Evolutionary conservation across 2,329 filamentous ascomycete genomes (phyloP).

Genomic region (Pezicula rhizophila): DNA sequence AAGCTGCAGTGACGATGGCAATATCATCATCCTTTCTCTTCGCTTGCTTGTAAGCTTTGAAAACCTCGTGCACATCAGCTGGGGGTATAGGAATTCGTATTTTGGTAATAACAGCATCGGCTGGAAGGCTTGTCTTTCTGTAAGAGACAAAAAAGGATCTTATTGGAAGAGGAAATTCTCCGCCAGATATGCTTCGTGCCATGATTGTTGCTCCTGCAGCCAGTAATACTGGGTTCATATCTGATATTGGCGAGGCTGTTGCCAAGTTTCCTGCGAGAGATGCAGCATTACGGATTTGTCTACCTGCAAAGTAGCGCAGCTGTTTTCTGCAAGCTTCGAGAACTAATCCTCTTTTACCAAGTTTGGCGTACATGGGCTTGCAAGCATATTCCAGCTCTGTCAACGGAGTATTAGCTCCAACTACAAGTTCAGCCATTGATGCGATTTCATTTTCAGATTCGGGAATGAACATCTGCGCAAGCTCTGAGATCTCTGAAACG

Average conservation of each 20-base stretch:
- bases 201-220: slow-evolving; percentile 75
- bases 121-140: slow-evolving; percentile 72
- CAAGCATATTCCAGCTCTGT: slow-evolving; percentile 73
- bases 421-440: slow-evolving; percentile 24
- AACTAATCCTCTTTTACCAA: slow-evolving; percentile 56
- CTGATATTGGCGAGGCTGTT: slow-evolving; percentile 92
- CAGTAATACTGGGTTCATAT: slow-evolving; percentile 90
- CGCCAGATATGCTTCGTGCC: slow-evolving; percentile 49
- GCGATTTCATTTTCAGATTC: slow-evolving; percentile 64
- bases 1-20: slow-evolving; percentile 84
- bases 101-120: slow-evolving; percentile 74
- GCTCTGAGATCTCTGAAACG: slow-evolving; percentile 82
- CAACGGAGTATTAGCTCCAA: slow-evolving; percentile 84
- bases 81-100: slow-evolving; percentile 73
- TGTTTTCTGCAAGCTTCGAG: slow-evolving; percentile 66
- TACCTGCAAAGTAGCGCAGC: slow-evolving; percentile 86
- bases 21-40: slow-evolving; percentile 98
- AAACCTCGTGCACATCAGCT: slow-evolving; percentile 65
- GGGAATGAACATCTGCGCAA: slow-evolving; percentile 72
- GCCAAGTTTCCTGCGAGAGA: slow-evolving; percentile 91
- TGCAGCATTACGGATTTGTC: slow-evolving; percentile 96
- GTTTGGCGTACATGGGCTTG: slow-evolving; percentile 14
- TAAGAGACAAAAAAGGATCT: slow-evolving; percentile 86
- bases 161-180: slow-evolving; percentile 59
- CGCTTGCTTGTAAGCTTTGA: slow-evolving; percentile 87